phyloP scores from a whole-genome alignment of 257 asterid species.

The Marsdenia floribunda region DNA sequence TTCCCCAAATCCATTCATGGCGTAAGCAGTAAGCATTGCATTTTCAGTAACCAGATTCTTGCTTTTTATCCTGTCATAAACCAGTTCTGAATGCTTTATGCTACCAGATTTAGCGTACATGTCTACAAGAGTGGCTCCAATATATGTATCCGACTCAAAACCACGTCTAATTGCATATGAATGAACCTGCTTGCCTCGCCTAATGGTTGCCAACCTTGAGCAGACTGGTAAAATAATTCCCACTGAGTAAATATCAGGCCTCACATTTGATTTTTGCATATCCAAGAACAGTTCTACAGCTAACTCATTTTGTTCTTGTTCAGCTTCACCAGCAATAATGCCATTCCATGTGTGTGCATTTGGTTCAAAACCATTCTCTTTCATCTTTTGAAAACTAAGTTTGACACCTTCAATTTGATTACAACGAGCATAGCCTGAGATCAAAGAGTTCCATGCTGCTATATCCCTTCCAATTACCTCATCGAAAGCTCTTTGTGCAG shows the following conservation, averaged over 20 bases:
- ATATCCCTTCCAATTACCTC: slow-evolving; percentile 44
- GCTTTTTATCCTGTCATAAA: slow-evolving; percentile 27
- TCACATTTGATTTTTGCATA: slow-evolving; percentile 49
- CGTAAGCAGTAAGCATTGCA: slow-evolving; percentile 74
- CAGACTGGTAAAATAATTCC: slow-evolving; percentile 57
- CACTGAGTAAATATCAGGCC: slow-evolving; percentile 63
- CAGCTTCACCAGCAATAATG: slow-evolving; percentile 57
- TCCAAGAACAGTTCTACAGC: slow-evolving; percentile 48
- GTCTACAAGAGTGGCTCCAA: slow-evolving; percentile 61
- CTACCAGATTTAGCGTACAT: slow-evolving; percentile 80
- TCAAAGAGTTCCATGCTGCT: slow-evolving; percentile 61
- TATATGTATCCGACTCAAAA: slow-evolving; percentile 45
- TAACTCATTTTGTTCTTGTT: slow-evolving; percentile 49
- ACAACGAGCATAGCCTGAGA: slow-evolving; percentile 58
- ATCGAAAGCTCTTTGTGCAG: slow-evolving; percentile 51
- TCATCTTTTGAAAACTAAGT: slow-evolving; percentile 42
- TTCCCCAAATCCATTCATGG: slow-evolving; percentile 68
- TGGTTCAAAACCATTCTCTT: slow-evolving; percentile 60
- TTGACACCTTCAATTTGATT: slow-evolving; percentile 30
- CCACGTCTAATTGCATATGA: slow-evolving; percentile 52
- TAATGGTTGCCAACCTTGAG: slow-evolving; percentile 53
- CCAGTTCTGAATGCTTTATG: slow-evolving; percentile 41
- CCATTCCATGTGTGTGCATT: slow-evolving; percentile 68
- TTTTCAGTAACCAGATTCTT: slow-evolving; percentile 55
- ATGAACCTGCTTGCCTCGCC: slow-evolving; percentile 65